Percentiles rank a stretch among this genome's conserved stretches.
Evolutionary conservation across 805 yeast species (phyloP).

Genomic region (Starmerella apis): DNA sequence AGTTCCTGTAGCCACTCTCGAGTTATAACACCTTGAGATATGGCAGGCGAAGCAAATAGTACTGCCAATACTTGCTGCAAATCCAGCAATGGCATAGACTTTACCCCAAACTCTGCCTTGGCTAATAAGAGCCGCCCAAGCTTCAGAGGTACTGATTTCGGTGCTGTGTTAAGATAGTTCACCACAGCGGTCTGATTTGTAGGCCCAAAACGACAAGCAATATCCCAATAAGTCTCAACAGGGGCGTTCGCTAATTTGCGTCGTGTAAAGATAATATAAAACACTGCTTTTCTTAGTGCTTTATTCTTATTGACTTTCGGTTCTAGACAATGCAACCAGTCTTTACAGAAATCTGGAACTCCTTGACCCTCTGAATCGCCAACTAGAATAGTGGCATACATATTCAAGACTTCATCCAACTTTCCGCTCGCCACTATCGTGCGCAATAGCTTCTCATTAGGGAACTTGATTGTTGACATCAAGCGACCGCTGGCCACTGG

Average conservation of each 20-base stretch:
- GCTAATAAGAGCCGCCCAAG: conserved; percentile 14
- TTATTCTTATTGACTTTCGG: background rate
- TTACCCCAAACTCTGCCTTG: conserved; percentile 16
- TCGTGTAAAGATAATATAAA: conserved; percentile 5
- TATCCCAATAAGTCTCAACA: conserved; percentile 26
- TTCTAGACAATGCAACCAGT: background rate
- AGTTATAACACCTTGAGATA: conserved; percentile 9
- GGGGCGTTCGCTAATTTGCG: conserved; percentile 11
- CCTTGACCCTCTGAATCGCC: background rate
- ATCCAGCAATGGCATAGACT: conserved; percentile 23
- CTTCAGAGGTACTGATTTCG: conserved; percentile 19
- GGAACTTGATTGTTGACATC: conserved; percentile 6
- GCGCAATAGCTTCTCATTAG: background rate
- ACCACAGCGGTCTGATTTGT: conserved; percentile 14
- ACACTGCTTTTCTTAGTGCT: conserved; percentile 17
- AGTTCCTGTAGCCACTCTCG: conserved; percentile 5
- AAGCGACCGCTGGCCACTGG: background rate
- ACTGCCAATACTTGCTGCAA: conserved; percentile 39
- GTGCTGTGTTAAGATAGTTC: conserved; percentile 13
- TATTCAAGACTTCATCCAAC: background rate
- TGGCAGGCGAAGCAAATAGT: conserved; percentile 8
- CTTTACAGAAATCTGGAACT: conserved; percentile 8
- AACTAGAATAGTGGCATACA: background rate
- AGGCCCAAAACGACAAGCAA: conserved; percentile 24
- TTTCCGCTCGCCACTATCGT: background rate